Base-by-base conservation (phyloP, 192 early-diverging fungal species). In the Obelidium mucronatum region DNA sequence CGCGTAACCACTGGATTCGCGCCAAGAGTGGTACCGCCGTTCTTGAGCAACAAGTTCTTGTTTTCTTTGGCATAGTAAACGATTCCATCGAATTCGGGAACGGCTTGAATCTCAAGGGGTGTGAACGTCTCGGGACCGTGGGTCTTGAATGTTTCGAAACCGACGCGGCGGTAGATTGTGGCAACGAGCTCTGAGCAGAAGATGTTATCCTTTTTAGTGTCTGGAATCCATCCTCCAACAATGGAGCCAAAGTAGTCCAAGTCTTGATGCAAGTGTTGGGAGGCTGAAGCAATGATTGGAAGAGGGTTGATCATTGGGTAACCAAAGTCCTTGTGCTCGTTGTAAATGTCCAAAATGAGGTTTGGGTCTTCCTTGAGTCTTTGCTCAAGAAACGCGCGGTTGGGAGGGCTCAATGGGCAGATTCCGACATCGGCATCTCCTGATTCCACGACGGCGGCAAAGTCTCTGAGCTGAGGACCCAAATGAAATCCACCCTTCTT, bases 391-490 rank as follows among this genome's bases (percentile, higher is more conserved):
- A n/a, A 36, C 35, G 8, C 52, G 24, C 76, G 74, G 4, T 78
- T 24, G 6, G 2, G 37, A 8, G 54, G 19, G 28, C 59, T 71
- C 53, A 80, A 34, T 26, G 30, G 26, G 53, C 22, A 65, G 33
- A 82, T 64, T 33, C 67, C 80, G 51, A 82, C 71, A 42, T 82
- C 80, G 6, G 31, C 72, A 3, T 13, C 35, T 3, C 44, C 53
- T 62, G 80, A 78, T 26, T 74, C 71, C 2, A 81, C 71, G 31
- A 77, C 72, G 0, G 44, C 36, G 11, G 52, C 69, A 31, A 64
- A 81, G 11, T 71, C 69, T 40, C 80, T 8, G 13, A 81, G 17
- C 66, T 81, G 80, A 1, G 80, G 80, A 6, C 80, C 80, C 11
- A 75, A 28, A 35, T 78, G 64, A 36, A 77, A 80, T 15, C 31